A percentile compares a stretch with the other conserved stretches of the same genome.
phyloP scores from a whole-genome alignment of 805 yeast genomes.

The Candida qinlingensis region DNA sequence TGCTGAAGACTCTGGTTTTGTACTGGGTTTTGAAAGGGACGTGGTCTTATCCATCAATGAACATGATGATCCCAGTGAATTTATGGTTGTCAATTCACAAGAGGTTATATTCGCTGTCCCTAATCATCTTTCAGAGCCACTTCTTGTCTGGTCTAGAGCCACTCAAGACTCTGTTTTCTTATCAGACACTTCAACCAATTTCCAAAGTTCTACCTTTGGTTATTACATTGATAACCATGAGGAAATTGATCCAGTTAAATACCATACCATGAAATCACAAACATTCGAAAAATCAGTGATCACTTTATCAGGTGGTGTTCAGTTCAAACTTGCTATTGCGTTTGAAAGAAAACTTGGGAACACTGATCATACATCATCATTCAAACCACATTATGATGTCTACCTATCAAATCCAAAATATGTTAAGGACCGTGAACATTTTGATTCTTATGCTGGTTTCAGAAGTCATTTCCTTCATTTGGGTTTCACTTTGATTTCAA shows the following conservation, averaged over 20 bases:
- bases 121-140: conserved; percentile 52
- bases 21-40: conserved; percentile 62
- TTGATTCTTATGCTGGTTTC: conserved; percentile 79
- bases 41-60: conserved; percentile 59
- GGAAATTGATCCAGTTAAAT: conserved; percentile 15
- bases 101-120: conserved; percentile 70
- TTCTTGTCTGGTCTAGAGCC: conserved; percentile 55
- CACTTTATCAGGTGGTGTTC: conserved; percentile 54
- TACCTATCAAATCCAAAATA: conserved; percentile 50
- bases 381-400: conserved; percentile 58
- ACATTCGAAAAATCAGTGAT: conserved; percentile 50
- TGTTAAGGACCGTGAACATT: conserved; percentile 40
- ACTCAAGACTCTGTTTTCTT: conserved; percentile 40
- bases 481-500: conserved; percentile 50
- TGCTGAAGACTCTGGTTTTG: conserved; percentile 68
- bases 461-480: conserved; percentile 79
- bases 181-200: conserved; percentile 37
- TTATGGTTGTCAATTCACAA: conserved; percentile 58
- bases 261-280: conserved; percentile 19
- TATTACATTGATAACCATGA: conserved; percentile 36
- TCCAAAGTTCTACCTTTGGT: conserved; percentile 42
- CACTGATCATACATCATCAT: conserved; percentile 36
- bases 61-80: conserved; percentile 60
- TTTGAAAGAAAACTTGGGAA: conserved; percentile 41
- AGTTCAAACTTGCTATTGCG: conserved; percentile 51